Percentiles rank a stretch among this genome's conserved stretches.
phyloP scores from a whole-genome alignment of 768 basidiomycete species.

The Mycena kentingensis region DNA sequence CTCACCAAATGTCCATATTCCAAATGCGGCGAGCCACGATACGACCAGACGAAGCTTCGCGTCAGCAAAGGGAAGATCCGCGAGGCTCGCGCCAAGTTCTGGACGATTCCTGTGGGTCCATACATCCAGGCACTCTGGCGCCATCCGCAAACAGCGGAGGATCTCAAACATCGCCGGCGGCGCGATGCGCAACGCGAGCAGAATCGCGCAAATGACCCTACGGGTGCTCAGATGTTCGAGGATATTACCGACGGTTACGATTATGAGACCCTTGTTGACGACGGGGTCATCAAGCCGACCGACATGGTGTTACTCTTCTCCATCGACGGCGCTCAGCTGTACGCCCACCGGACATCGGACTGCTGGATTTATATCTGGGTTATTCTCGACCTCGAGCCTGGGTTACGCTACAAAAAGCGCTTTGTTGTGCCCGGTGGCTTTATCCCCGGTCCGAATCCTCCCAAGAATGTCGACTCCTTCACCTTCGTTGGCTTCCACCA shows the following conservation, averaged over 20 bases:
- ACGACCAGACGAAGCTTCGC: slow-evolving; percentile 3
- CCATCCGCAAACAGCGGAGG: slow-evolving; percentile 7
- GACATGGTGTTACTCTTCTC: slow-evolving; percentile 40
- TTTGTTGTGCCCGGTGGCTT: slow-evolving; percentile 35
- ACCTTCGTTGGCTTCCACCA: slow-evolving; percentile 38
- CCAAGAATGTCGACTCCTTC: slow-evolving; percentile 36
- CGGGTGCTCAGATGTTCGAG: no score
- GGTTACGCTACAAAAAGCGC: slow-evolving; percentile 34
- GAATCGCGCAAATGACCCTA: no score
- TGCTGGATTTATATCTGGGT: slow-evolving; percentile 41
- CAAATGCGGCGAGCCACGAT: slow-evolving; percentile 2
- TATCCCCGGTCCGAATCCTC: slow-evolving; percentile 41
- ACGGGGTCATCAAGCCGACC: not conserved
- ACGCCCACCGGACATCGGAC: slow-evolving; percentile 35
- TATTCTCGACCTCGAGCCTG: slow-evolving; percentile 33
- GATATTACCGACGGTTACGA: not conserved
- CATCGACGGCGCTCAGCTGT: slow-evolving; percentile 45
- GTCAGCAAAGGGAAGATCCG: not conserved
- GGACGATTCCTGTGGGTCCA: slow-evolving; percentile 19
- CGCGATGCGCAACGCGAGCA: not conserved
- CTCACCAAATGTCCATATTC: slow-evolving; percentile 8
- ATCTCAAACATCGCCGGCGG: slow-evolving; percentile 3
- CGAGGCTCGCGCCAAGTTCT: slow-evolving; percentile 7
- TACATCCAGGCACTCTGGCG: slow-evolving; percentile 20
- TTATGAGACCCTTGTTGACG: not conserved